These are phyloP conservation scores for Zalaria obscura DNA, from an alignment of 2,329 filamentous ascomycete genomes.

Conservation along the genomic window DNA sequence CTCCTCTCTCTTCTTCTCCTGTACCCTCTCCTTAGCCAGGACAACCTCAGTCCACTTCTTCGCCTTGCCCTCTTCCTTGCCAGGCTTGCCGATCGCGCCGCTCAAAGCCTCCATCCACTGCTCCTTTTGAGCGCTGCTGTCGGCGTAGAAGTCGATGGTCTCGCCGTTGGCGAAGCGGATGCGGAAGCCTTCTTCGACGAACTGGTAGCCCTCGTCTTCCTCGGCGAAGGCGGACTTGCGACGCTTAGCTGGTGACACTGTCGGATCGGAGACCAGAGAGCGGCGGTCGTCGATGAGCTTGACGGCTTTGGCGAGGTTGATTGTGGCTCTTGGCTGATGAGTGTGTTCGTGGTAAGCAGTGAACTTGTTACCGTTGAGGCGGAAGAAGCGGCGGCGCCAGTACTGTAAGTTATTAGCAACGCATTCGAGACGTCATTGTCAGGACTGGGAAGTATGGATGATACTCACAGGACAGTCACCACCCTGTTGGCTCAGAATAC, in stretches of 20 bases:
- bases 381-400: slow-evolving; percentile 97
- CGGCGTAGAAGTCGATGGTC: slow-evolving; percentile 96
- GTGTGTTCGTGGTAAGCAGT: slow-evolving; percentile 95
- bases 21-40: slow-evolving; percentile 18
- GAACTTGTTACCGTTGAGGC: slow-evolving; percentile 75
- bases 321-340: slow-evolving; percentile 86
- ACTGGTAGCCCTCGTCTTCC: slow-evolving; percentile 98
- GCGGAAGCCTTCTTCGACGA: slow-evolving; percentile 97
- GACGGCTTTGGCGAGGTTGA: slow-evolving; percentile 85
- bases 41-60: slow-evolving; percentile 45
- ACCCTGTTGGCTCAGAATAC: slow-evolving; percentile 86
- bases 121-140: slow-evolving; percentile 75
- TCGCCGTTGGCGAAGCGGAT: slow-evolving; percentile 98
- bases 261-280: slow-evolving; percentile 66
- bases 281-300: slow-evolving; percentile 88
- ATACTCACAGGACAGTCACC: slow-evolving; percentile 84
- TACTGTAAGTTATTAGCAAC: slow-evolving; percentile 41
- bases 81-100: slow-evolving; percentile 50
- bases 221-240: slow-evolving; percentile 93
- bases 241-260: slow-evolving; percentile 27
- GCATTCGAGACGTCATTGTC: not conserved
- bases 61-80: slow-evolving; percentile 32
- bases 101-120: slow-evolving; percentile 84
- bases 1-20: slow-evolving; percentile 2
- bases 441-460: slow-evolving; percentile 11